phyloP scores from a whole-genome alignment of 495 filamentous ascomycete genomes.

The Rostrohypoxylon terebratum region DNA sequence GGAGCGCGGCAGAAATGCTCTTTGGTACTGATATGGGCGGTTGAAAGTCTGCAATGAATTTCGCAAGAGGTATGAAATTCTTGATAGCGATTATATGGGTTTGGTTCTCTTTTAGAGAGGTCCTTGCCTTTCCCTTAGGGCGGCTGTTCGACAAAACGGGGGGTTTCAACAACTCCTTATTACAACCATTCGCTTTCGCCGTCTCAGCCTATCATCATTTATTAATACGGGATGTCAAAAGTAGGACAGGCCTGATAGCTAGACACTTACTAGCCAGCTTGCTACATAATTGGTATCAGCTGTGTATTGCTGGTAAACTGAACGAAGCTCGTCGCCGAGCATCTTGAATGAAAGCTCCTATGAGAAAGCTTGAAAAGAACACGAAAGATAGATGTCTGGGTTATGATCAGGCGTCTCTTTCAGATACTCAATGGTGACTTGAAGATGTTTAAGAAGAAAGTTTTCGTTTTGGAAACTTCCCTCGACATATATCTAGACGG shows the following conservation, averaged over 20 bases:
- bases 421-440: no score
- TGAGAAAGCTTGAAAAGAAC: no score
- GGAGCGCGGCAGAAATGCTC: neutral
- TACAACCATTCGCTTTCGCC: neutral
- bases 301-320: neutral
- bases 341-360: neutral
- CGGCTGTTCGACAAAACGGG: neutral
- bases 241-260: neutral
- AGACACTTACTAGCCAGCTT: neutral
- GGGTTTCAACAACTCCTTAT: neutral
- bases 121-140: neutral
- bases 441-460: no score
- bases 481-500: no score
- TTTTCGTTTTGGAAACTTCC: no score
- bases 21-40: neutral
- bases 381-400: no score
- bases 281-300: neutral
- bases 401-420: no score
- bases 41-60: neutral
- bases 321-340: neutral
- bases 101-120: neutral
- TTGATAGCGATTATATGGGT: neutral
- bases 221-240: neutral
- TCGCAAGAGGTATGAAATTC: neutral
- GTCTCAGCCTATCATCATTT: neutral